Percentiles rank a stretch among this genome's conserved stretches.
These are phyloP conservation scores for Zygosaccharomyces bailii DNA, from an alignment of 805 yeast genomes.

Conservation along the genomic window DNA sequence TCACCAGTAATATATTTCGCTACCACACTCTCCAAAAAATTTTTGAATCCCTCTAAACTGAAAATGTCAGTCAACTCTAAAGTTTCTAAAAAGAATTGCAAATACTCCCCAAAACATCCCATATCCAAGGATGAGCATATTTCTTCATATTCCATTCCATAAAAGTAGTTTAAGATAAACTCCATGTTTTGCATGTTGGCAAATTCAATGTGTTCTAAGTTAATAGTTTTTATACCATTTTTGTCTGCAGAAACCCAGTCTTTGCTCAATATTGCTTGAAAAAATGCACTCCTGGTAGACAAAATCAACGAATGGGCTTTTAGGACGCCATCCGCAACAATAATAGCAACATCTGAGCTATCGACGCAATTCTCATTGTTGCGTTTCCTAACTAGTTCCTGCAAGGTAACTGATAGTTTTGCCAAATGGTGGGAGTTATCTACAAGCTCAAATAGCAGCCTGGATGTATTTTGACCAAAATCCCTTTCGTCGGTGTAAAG, in stretches of 20 bases:
- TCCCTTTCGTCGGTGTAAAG: conserved; percentile 30
- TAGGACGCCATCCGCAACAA: conserved; percentile 45
- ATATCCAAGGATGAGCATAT: conserved; percentile 23
- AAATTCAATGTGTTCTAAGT: conserved; percentile 43
- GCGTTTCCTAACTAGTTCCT: neutral
- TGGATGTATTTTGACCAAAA: conserved; percentile 11
- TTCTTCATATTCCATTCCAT: conserved; percentile 42
- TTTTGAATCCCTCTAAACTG: conserved; percentile 54
- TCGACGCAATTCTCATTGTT: conserved; percentile 2
- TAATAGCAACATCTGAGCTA: conserved; percentile 43
- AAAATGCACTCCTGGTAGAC: conserved; percentile 56
- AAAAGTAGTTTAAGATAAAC: conserved; percentile 51
- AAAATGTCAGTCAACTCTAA: conserved; percentile 62
- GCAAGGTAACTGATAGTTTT: conserved; percentile 12
- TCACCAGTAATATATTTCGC: conserved; percentile 55
- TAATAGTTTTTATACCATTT: conserved; percentile 27
- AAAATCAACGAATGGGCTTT: conserved; percentile 51
- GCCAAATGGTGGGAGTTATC: conserved; percentile 24
- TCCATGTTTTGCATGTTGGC: conserved; percentile 40
- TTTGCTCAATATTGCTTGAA: conserved; percentile 53
- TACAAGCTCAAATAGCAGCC: conserved; percentile 16
- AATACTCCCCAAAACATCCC: conserved; percentile 12
- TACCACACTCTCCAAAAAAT: conserved; percentile 56
- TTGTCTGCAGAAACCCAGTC: conserved; percentile 46
- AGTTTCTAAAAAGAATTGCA: conserved; percentile 47